Evolutionary conservation across 2,329 filamentous ascomycete species (phyloP), one percentile per base, ranked within the genome.

Genomic region (Neospermospora avenae): DNA sequence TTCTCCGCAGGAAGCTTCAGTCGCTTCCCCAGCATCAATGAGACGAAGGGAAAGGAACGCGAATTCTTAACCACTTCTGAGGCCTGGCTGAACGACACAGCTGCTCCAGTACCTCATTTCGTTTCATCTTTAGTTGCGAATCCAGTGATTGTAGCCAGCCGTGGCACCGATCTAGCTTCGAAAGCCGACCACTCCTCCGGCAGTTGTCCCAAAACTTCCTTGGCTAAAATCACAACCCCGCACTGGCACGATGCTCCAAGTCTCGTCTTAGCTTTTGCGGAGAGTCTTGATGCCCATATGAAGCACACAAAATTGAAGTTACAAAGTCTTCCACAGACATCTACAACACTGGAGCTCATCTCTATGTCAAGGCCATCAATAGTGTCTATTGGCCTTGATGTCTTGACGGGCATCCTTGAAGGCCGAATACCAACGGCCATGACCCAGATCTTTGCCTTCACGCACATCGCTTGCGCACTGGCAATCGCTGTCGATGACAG

Each of bases 391-490:
- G 68, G 68, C 1, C 58, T 70, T 5, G 67, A 69, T 35, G 67
- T 63, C 4, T 51, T 70, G 10, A 61, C 60, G 22, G 65, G 62
- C 0, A 63, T 69, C 28, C 62, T 70, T 11, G 65, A 68, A 55
- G 65, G 65, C n/a, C 60, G 67, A 31, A 63, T 65, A 34, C 68
- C 68, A 35, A 67, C 64, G 11, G 62, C 67, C 10, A 63, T 68
- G 20, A 60, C 69, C 11, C 62, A 67, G 45, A 57, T 67, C 13
- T 70, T 69, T 55, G 64, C 67, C 3, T 69, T 69, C 22, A 68
- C 67, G 13, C 67, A 70, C 62, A 57, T 70, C 7, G 67, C 67
- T 20, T 70, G 64, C 46, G 67, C 68, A 10, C 56, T 65, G 16
- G 62, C 63, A 3, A 65, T 69, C 41, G 62, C 64, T 5, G 57